Evolutionary conservation across 1,139 yeast genomes (phyloP).

Genomic region (Yamadazyma trypodendri): DNA sequence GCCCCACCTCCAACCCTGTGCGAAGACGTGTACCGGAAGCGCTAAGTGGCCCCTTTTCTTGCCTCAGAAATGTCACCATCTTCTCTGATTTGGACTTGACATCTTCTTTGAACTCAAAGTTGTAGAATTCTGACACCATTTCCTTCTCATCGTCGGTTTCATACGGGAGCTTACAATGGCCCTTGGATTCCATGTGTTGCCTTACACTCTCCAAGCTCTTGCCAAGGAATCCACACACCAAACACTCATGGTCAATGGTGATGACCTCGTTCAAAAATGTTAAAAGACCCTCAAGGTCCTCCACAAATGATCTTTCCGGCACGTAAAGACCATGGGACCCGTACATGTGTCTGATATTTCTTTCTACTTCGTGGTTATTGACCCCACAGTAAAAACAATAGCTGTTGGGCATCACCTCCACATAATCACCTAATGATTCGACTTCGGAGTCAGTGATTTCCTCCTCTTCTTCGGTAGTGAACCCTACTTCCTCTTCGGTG

Average conservation of each 20-base stretch:
- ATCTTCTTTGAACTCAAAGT: constrained; percentile 29
- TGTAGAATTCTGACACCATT: constrained; percentile 42
- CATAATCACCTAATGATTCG: constrained; percentile 22
- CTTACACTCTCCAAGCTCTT: constrained; percentile 48
- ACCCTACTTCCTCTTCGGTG: constrained; percentile 17
- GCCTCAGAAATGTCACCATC: constrained; percentile 13
- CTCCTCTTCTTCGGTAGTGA: constrained; percentile 17
- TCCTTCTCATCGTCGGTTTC: constrained; percentile 46
- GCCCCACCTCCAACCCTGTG: constrained; percentile 50
- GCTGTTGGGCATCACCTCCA: constrained; percentile 30
- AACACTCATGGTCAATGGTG: constrained; percentile 46
- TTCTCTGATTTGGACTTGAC: constrained; percentile 8
- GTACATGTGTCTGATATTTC: constrained; percentile 49
- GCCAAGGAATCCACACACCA: constrained; percentile 55
- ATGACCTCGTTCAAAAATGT: constrained; percentile 44
- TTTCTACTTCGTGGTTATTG: constrained; percentile 38
- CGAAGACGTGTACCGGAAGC: constrained; percentile 30
- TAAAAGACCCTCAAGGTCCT: constrained; percentile 45
- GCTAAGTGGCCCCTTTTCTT: neutral
- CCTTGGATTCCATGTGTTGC: constrained; percentile 51
- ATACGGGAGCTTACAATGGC: constrained; percentile 56
- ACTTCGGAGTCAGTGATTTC: constrained; percentile 25
- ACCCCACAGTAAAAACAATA: constrained; percentile 44
- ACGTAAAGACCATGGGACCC: constrained; percentile 49
- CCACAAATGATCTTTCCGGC: constrained; percentile 45